Evolutionary conservation across 345 rosid genomes (phyloP), one percentile per base, ranked within the genome.

Genomic region (Camelina hispida): DNA sequence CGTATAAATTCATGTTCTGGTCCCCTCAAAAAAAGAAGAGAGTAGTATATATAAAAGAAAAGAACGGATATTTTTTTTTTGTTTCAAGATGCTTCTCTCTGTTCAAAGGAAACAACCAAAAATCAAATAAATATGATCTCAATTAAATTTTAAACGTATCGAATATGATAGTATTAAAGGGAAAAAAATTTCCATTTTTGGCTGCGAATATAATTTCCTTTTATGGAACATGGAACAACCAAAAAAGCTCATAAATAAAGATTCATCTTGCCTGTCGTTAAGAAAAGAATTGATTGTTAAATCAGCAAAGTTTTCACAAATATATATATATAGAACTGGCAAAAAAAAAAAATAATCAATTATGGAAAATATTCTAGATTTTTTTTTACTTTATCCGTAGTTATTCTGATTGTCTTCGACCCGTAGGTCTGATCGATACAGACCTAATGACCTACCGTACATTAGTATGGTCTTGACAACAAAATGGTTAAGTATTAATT

Each of bases 141-240:
- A 50, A 71, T 57, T 71, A 55, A 47, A 28, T 47, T 64, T 53
- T 46, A 44, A 76, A 22, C 66, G 53, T 37, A 70, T 66, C 51
- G 72, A 63, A 77, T 71, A 56, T 57, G 71, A 23, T 55, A 17
- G 62, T 38, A 37, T 57, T 57, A 66, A 78, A 56, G 66, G 66
- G 72, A 44, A 23, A 22, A 17, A 14, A 4, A 23, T 64, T 66
- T 52, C 72, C 77, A 51, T 50, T 72, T 72, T 72, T 59, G 73
- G 81, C 37, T 66, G 23, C 50, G 77, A 78, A 72, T 78, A 78
- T 78, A 78, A 1, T 72, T 72, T 78, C 81, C 77, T 66, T 52
- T 78, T 66, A 72, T 72, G 73, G 73, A 66, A 71, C 71, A 69
- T 50, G 7, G 68, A 78, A 72, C 54, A 59, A 57, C 67, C 51